These are phyloP conservation scores for Daldinia concentrica DNA, from an alignment of 495 filamentous ascomycete species.

Conservation along the genomic window DNA sequence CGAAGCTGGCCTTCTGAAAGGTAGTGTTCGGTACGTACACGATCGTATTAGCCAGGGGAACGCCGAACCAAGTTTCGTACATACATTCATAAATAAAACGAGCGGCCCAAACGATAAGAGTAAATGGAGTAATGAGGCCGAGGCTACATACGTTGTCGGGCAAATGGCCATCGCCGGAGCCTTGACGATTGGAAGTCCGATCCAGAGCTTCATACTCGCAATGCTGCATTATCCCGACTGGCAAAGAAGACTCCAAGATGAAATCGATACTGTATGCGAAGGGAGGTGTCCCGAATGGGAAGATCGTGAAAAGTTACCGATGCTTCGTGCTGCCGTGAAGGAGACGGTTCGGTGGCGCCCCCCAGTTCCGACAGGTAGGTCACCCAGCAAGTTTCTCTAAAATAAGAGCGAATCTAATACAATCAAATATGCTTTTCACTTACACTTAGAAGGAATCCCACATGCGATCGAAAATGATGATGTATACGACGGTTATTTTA, in stretches of 20 bases:
- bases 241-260: slow-evolving; percentile 61
- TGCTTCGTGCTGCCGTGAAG: slow-evolving; percentile 66
- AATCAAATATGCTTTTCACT: not conserved
- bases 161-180: slow-evolving; percentile 61
- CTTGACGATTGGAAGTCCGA: slow-evolving; percentile 59
- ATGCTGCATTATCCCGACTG: slow-evolving; percentile 69
- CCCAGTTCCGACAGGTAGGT: slow-evolving; percentile 58
- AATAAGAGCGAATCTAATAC: no score
- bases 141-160: slow-evolving; percentile 57
- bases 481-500: slow-evolving; percentile 64
- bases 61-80: slow-evolving; percentile 54
- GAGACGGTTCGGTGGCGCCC: slow-evolving; percentile 71
- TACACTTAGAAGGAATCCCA: slow-evolving; percentile 54
- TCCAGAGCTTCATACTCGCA: slow-evolving; percentile 66
- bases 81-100: slow-evolving; percentile 53
- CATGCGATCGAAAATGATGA: slow-evolving; percentile 64
- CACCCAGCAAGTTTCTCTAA: no score
- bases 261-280: slow-evolving; percentile 62
- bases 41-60: slow-evolving; percentile 37
- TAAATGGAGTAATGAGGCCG: slow-evolving; percentile 42
- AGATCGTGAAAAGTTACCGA: slow-evolving; percentile 56
- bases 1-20: slow-evolving; percentile 50
- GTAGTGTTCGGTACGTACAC: slow-evolving; percentile 55
- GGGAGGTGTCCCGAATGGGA: slow-evolving; percentile 60
- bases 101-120: slow-evolving; percentile 13